A percentile compares a stretch with the other conserved stretches of the same genome.
These are phyloP conservation scores for Candida incommunis DNA, from an alignment of 805 yeast genomes.

Conservation along the genomic window DNA sequence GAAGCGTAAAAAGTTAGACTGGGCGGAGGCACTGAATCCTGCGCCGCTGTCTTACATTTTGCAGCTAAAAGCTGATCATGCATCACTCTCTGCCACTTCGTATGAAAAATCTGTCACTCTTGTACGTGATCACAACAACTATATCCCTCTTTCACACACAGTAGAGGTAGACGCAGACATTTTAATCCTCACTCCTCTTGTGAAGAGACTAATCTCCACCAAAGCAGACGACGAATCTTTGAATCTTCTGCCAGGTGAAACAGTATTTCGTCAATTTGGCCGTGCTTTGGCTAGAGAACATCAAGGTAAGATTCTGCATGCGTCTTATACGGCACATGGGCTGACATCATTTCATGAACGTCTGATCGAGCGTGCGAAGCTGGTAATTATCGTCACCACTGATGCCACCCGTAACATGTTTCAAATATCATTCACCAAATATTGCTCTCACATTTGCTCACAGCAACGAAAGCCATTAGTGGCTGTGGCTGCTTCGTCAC, in stretches of 20 bases:
- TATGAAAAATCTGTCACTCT: slow-evolving; percentile 39
- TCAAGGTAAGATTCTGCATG: slow-evolving; percentile 37
- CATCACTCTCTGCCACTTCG: slow-evolving; percentile 28
- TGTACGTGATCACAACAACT: slow-evolving; percentile 34
- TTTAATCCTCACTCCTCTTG: slow-evolving; percentile 22
- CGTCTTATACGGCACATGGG: slow-evolving; percentile 39
- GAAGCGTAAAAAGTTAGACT: slow-evolving; percentile 28
- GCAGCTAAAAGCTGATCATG: slow-evolving; percentile 28
- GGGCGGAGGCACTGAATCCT: slow-evolving; percentile 30
- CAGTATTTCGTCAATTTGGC: slow-evolving; percentile 31
- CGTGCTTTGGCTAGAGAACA: slow-evolving; percentile 27
- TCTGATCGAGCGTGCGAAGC: slow-evolving; percentile 36
- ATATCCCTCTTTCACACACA: slow-evolving; percentile 31
- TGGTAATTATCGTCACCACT: slow-evolving; percentile 31
- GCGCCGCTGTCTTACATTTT: slow-evolving; percentile 17
- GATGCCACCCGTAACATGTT: slow-evolving; percentile 47
- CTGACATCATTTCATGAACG: slow-evolving; percentile 41
- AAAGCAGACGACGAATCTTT: slow-evolving; percentile 24
- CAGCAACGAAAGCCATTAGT: slow-evolving; percentile 36
- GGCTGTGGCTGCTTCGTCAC: slow-evolving; percentile 46
- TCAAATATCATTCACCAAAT: slow-evolving; percentile 47
- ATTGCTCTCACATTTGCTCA: slow-evolving; percentile 40
- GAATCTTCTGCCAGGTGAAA: slow-evolving; percentile 32
- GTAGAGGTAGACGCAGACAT: slow-evolving; percentile 21
- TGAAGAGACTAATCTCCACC: slow-evolving; percentile 26